Evolutionary conservation across 169 alveolate genomes (phyloP).

Genomic region (Toxoplasma gondii): DNA sequence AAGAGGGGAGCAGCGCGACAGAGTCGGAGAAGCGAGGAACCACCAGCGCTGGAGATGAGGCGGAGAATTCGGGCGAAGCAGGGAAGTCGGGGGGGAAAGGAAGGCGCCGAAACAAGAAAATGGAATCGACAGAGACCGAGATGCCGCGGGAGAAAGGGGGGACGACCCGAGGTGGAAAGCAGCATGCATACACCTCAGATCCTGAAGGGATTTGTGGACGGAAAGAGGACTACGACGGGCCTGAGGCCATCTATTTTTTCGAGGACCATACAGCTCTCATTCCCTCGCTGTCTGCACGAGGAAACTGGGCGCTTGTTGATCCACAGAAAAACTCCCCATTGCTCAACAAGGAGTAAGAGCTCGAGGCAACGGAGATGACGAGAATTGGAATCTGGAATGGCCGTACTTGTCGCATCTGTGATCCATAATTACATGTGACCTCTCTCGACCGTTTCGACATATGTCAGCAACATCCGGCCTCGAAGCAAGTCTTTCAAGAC

Average conservation of each 20-base stretch:
- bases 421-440: no score
- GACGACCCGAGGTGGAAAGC: neutral
- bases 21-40: neutral
- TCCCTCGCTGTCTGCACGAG: slow-evolving; percentile 30
- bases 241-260: neutral
- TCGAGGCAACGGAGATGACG: neutral
- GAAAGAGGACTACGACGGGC: slow-evolving; percentile 10
- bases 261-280: slow-evolving; percentile 37
- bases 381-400: neutral
- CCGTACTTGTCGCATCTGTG: neutral
- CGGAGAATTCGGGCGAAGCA: no score
- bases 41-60: neutral
- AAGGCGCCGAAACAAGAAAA: no score
- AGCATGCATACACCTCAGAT: neutral
- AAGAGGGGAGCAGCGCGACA: neutral
- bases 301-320: slow-evolving; percentile 36
- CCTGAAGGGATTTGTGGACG: slow-evolving; percentile 4
- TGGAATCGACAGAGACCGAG: no score
- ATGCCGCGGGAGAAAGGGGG: neutral
- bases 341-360: slow-evolving; percentile 15
- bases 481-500: no score
- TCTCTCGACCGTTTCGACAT: no score
- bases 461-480: no score
- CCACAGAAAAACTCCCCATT: neutral
- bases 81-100: no score